Conservation (phyloP, 768 basidiomycete species). For the Terana coerulea region DNA sequence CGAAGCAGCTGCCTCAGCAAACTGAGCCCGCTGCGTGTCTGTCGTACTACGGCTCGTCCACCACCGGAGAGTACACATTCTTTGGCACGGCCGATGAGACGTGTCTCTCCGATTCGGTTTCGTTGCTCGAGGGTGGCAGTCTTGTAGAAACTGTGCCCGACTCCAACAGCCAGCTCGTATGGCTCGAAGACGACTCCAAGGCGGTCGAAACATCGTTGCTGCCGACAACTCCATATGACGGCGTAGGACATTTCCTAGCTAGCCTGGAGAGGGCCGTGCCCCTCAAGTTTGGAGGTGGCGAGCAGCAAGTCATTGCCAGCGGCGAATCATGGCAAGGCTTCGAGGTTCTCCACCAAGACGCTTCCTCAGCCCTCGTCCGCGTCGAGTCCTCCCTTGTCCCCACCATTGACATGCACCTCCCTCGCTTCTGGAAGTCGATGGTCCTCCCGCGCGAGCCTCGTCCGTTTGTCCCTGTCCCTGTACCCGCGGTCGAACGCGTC, state of each 20-base stretch:
- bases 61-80: slow-evolving; percentile 7
- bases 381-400: slow-evolving; percentile 30
- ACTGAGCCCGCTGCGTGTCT: slow-evolving; percentile 1
- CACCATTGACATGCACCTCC: slow-evolving; percentile 44
- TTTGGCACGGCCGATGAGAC: slow-evolving; percentile 2
- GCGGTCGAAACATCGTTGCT: slow-evolving; percentile 21
- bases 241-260: background rate
- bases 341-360: slow-evolving; percentile 39
- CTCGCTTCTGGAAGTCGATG: slow-evolving; percentile 68
- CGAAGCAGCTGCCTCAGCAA: background rate
- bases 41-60: slow-evolving; percentile 7
- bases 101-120: background rate
- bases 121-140: background rate
- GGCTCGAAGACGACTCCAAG: slow-evolving; percentile 11
- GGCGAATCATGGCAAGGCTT: background rate
- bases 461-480: slow-evolving; percentile 52
- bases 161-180: background rate
- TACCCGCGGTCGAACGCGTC: slow-evolving; percentile 50
- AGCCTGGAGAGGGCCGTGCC: background rate
- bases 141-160: background rate
- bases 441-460: slow-evolving; percentile 51
- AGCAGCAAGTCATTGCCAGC: background rate
- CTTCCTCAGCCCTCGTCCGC: slow-evolving; percentile 46
- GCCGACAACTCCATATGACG: background rate
- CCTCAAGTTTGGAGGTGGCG: background rate